A percentile compares a stretch with the other conserved stretches of the same genome.
These are phyloP conservation scores for Colletotrichum shisoi DNA, from an alignment of 2,329 filamentous ascomycete species.

Conservation along the genomic window DNA sequence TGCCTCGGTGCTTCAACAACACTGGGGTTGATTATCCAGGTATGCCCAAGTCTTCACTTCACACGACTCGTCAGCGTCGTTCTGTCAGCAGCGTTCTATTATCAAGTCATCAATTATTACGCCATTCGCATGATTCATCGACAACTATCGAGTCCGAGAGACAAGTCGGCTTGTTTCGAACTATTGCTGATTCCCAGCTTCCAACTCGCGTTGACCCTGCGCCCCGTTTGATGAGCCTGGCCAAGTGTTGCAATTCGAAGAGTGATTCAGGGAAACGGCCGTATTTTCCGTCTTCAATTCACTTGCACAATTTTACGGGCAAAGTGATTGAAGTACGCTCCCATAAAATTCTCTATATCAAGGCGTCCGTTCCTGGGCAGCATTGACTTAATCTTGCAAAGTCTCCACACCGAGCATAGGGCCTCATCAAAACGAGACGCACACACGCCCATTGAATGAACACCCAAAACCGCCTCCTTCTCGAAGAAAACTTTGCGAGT, in stretches of 20 bases:
- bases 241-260: not conserved
- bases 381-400: conserved; percentile 38
- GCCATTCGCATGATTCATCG: not conserved
- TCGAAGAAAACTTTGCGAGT: not conserved
- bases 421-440: conserved; percentile 23
- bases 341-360: not conserved
- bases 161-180: not conserved
- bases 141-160: not conserved
- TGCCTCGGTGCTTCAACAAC: too few relatives aligned
- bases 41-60: too few relatives aligned
- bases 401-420: conserved; percentile 29
- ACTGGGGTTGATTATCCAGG: too few relatives aligned
- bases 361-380: conserved; percentile 7
- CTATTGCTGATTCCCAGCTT: not conserved
- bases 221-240: not conserved
- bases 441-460: conserved; percentile 7
- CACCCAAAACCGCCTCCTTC: not conserved
- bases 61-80: too few relatives aligned
- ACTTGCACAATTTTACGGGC: not conserved
- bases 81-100: not conserved
- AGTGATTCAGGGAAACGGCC: not conserved
- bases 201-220: not conserved
- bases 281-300: not conserved
- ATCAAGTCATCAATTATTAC: not conserved
- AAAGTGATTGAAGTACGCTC: not conserved